phyloP scores from a whole-genome alignment of 179 eudicot genomes.

The Patellifolia procumbens region DNA sequence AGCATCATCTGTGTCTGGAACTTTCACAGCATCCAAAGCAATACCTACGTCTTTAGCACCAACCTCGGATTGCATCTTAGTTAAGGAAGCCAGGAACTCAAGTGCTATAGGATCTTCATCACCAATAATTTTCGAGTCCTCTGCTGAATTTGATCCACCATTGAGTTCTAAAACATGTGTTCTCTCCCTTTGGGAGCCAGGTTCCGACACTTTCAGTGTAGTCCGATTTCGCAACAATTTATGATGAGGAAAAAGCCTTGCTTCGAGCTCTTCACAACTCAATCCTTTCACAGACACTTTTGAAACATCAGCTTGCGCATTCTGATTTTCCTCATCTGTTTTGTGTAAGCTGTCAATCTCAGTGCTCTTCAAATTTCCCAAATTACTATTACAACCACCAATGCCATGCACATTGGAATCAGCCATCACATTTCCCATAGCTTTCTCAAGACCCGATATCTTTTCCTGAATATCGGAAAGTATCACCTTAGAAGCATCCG shows the following conservation, averaged over 20 bases:
- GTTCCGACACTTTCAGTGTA: constrained; percentile 28
- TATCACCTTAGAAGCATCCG: constrained; percentile 73
- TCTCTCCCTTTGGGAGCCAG: constrained; percentile 22
- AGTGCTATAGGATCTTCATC: constrained; percentile 53
- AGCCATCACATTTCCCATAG: constrained; percentile 57
- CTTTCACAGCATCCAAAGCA: constrained; percentile 24
- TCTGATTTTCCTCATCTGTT: constrained; percentile 18
- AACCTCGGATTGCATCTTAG: constrained; percentile 37
- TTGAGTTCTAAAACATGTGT: constrained; percentile 13
- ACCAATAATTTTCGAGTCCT: constrained; percentile 27
- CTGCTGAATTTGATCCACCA: constrained; percentile 27
- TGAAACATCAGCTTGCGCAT: constrained; percentile 23
- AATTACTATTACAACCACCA: constrained; percentile 31
- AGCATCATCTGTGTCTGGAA: constrained; percentile 49
- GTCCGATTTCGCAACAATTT: constrained; percentile 54
- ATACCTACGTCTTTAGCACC: constrained; percentile 19
- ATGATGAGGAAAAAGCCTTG: constrained; percentile 82
- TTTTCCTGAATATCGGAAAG: constrained; percentile 82
- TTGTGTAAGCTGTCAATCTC: constrained; percentile 22
- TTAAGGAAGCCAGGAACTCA: constrained; percentile 58
- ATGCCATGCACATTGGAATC: constrained; percentile 38
- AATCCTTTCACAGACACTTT: constrained; percentile 52
- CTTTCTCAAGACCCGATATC: constrained; percentile 89
- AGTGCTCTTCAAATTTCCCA: constrained; percentile 14
- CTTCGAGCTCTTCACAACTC: constrained; percentile 69